Percentiles rank a stretch among this genome's conserved stretches.
Evolutionary conservation across 163 green algal genomes (phyloP).

Genomic region (Prototheca wickerhamii): DNA sequence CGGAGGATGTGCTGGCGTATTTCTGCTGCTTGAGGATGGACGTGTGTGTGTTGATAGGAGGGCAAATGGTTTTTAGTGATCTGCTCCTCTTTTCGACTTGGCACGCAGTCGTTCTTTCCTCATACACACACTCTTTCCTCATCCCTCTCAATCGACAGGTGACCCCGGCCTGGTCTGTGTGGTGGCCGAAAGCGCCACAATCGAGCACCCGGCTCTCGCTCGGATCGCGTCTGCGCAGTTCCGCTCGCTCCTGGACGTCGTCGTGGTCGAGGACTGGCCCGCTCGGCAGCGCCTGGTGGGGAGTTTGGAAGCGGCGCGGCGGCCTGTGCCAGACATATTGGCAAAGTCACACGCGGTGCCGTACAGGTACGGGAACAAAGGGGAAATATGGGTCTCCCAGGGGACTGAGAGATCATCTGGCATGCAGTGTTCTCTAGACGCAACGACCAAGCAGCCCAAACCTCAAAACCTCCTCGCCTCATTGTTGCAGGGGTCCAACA

Average conservation of each 20-base stretch:
- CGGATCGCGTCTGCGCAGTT: slow-evolving; percentile 38
- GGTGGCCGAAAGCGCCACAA: slow-evolving; percentile 55
- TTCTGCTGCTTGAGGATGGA: no score
- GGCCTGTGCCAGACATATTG: slow-evolving; percentile 48
- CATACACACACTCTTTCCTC: not conserved
- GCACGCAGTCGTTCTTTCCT: no score
- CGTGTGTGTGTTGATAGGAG: no score
- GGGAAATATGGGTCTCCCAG: not conserved
- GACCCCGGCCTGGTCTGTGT: slow-evolving; percentile 54
- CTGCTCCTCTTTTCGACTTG: no score
- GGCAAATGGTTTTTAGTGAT: no score
- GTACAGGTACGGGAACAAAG: slow-evolving; percentile 13
- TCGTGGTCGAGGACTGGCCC: slow-evolving; percentile 42
- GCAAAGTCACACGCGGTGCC: slow-evolving; percentile 34
- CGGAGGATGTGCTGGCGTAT: not conserved
- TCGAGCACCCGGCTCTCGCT: slow-evolving; percentile 44
- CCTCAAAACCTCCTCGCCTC: no score
- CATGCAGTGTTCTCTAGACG: no score
- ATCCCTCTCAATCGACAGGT: slow-evolving; percentile 3
- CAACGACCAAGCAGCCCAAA: no score
- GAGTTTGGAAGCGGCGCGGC: slow-evolving; percentile 10
- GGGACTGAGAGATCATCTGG: not conserved
- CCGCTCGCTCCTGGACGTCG: slow-evolving; percentile 33
- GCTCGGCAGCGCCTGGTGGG: slow-evolving; percentile 29
- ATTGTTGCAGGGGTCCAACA: not conserved